Evolutionary conservation across 176 grass and related monocot species (phyloP).

Genomic region (Urochloa ruziziensis): DNA sequence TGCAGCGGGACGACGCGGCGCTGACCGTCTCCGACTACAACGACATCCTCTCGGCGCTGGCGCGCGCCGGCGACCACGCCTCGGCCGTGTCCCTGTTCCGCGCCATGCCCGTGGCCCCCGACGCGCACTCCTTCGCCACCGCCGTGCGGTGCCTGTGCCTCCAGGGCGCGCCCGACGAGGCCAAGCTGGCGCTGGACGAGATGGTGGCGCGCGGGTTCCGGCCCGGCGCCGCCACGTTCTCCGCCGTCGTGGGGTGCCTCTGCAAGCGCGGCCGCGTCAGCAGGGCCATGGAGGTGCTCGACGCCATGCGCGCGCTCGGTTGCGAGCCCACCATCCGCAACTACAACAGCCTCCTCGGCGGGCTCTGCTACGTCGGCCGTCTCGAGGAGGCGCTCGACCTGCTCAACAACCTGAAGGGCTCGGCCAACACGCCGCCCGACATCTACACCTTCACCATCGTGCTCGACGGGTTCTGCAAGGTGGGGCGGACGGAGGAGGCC

Average conservation of each 20-base stretch:
- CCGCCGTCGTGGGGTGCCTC: slow-evolving; percentile 58
- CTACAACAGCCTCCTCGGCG: slow-evolving; percentile 78
- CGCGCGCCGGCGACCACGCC: slow-evolving; percentile 58
- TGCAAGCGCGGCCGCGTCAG: slow-evolving; percentile 74
- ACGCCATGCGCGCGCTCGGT: slow-evolving; percentile 55
- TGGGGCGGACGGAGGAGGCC: slow-evolving; percentile 63
- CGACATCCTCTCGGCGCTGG: slow-evolving; percentile 69
- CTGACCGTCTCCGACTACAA: slow-evolving; percentile 89
- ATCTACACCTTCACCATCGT: slow-evolving; percentile 81
- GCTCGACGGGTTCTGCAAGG: slow-evolving; percentile 82
- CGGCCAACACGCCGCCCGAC: slow-evolving; percentile 54
- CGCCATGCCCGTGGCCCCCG: slow-evolving; percentile 40
- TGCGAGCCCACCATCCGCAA: slow-evolving; percentile 65
- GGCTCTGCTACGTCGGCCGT: slow-evolving; percentile 82
- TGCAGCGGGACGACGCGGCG: slow-evolving; percentile 50
- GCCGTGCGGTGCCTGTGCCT: slow-evolving; percentile 68
- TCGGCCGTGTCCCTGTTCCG: slow-evolving; percentile 54
- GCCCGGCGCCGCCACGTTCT: slow-evolving; percentile 57
- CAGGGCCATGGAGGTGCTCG: slow-evolving; percentile 64
- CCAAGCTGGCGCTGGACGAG: slow-evolving; percentile 56
- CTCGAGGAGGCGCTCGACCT: slow-evolving; percentile 77
- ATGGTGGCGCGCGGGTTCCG: slow-evolving; percentile 57
- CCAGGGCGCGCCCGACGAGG: slow-evolving; percentile 65
- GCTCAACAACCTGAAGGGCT: slow-evolving; percentile 61
- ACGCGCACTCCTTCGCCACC: slow-evolving; percentile 55